These are phyloP conservation scores for Trichophyton simii DNA, from an alignment of 2,329 filamentous ascomycete genomes.

Conservation along the genomic window DNA sequence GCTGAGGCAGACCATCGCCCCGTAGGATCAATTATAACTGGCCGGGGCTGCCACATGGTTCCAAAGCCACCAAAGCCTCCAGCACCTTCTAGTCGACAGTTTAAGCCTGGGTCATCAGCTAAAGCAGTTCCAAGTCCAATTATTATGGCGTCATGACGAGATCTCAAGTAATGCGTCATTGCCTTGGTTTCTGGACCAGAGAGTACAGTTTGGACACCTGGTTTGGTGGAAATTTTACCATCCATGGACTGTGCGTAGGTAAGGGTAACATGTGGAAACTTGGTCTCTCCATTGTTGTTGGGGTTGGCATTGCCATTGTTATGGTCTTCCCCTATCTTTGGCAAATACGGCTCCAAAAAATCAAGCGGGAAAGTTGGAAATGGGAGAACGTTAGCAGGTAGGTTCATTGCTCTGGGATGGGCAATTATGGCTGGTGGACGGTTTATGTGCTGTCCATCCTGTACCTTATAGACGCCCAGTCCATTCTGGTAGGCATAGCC, in stretches of 20 bases:
- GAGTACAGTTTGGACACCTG: conserved; percentile 67
- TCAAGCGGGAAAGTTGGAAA: conserved; percentile 35
- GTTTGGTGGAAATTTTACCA: conserved; percentile 60
- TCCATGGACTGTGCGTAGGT: conserved; percentile 90
- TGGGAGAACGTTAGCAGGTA: conserved; percentile 30
- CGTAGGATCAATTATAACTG: conserved; percentile 68
- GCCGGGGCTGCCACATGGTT: conserved; percentile 56
- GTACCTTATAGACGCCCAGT: conserved; percentile 29
- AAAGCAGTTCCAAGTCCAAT: conserved; percentile 73
- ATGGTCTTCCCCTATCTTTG: conserved; percentile 17
- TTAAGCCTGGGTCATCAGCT: conserved; percentile 74
- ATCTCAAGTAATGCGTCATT: conserved; percentile 90
- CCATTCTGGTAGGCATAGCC: conserved; percentile 35
- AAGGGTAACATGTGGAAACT: conserved; percentile 54
- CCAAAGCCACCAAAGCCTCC: conserved; percentile 44
- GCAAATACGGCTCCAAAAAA: conserved; percentile 42
- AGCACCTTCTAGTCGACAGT: conserved; percentile 59
- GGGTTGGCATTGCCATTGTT: background rate
- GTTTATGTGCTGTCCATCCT: conserved; percentile 12
- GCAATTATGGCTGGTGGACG: conserved; percentile 7
- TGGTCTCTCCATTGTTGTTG: conserved; percentile 16
- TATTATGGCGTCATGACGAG: conserved; percentile 69
- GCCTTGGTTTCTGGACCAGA: conserved; percentile 75
- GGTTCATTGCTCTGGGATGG: conserved; percentile 8
- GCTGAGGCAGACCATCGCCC: conserved; percentile 56